phyloP scores from a whole-genome alignment of 345 rosid species.

The Ceriops tagal region DNA sequence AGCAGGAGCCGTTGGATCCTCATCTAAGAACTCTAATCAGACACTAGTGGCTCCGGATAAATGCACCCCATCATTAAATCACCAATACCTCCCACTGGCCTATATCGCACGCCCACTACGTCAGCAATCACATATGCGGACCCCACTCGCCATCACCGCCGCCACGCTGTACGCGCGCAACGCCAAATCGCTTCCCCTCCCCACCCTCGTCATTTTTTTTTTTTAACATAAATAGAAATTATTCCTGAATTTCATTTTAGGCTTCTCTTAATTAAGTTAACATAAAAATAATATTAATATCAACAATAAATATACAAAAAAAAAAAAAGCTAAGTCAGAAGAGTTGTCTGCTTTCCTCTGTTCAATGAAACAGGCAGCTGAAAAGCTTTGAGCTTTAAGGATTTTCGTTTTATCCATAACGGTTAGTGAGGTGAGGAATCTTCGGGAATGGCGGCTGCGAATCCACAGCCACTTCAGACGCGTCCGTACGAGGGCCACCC shows the following conservation, averaged over 20 bases:
- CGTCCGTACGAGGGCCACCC: conserved; percentile 41
- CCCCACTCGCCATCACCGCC: background rate
- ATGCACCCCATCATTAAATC: background rate
- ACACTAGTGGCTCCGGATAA: too few species aligned
- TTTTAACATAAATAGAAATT: background rate
- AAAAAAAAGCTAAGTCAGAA: background rate
- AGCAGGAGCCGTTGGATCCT: conserved; percentile 21
- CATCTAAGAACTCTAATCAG: background rate
- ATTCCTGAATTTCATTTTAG: conserved; percentile 14
- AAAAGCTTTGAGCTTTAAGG: background rate
- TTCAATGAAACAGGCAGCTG: conserved; percentile 33
- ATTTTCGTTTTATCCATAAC: conserved; percentile 8
- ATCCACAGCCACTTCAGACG: conserved; percentile 52
- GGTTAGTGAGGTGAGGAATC: conserved; percentile 12
- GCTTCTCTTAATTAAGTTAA: conserved; percentile 13
- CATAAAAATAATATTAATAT: too few species aligned
- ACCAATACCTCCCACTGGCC: too few species aligned
- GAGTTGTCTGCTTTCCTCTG: conserved; percentile 6
- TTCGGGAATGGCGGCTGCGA: conserved; percentile 43
- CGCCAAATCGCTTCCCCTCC: background rate
- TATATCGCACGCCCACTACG: conserved; percentile 1
- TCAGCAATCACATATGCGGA: conserved; percentile 1
- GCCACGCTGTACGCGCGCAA: background rate
- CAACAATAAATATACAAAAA: too few species aligned
- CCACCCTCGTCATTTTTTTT: background rate